Evolutionary conservation across 1,139 yeast species (phyloP), one percentile per base, ranked within the genome.

Genomic region (Yamadazyma atmosphaerica): DNA sequence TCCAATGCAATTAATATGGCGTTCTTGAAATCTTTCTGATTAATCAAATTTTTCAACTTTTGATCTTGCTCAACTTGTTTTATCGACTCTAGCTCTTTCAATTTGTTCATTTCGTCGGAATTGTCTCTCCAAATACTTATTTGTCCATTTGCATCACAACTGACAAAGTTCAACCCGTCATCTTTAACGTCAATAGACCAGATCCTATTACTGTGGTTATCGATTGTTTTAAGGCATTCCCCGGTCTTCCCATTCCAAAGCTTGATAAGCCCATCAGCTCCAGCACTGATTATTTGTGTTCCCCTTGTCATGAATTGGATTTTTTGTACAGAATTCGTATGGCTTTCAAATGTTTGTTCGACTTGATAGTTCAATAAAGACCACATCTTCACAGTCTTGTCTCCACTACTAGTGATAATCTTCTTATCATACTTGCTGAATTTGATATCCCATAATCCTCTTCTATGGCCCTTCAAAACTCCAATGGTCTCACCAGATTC

Each of bases 81-180:
- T 46, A 79, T 83, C 36, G 74, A 73, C 41, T 71, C 69, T 45
- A 72, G 77, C 46, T 76, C 78, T 44, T 72, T 74, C 42, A 70
- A 72, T 38, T 71, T 74, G 36, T 64, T 61, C 38, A 73, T 72
- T 54, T 84, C 88, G 42, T 81, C 90, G 2, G 96, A 86, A 52
- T 84, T 82, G 61, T 92, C 98, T 40, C 71, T 69, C 98, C 98
- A 92, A 33, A 86, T 71, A 35, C 87, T 86, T 46, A 92, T 75
- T 34, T 87, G 84, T 38, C 98, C 96, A 61, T 92, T 98, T 1
- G 96, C 97, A 60, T 94, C 98, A 1, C 96, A 98, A 40, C 89
- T 79, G 1, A 87, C 77, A 42, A 92, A 74, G 38, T 74, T 73
- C 11, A 74, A 74, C 18, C 95, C 96, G 49, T 84, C 86, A 24